A percentile compares a stretch with the other conserved stretches of the same genome.
These are phyloP conservation scores for Cucumis cinereus DNA, from an alignment of 306 rosid genomes.

Conservation along the genomic window DNA sequence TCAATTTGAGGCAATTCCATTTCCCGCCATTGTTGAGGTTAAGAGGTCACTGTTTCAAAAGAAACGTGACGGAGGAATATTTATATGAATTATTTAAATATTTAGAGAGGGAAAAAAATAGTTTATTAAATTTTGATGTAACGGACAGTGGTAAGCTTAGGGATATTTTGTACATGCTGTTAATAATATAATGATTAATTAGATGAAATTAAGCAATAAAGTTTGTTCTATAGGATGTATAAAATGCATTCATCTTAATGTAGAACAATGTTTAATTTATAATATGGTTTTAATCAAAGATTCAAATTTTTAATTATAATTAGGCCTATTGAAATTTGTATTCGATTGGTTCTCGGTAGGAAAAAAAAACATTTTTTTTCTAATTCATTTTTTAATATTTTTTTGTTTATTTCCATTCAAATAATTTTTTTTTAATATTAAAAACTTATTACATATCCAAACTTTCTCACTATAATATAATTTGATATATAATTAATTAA, in stretches of 20 bases:
- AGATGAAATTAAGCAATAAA: not conserved
- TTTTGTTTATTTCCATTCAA: no score
- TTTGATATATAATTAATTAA: no score
- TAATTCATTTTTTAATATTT: no score
- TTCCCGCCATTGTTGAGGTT: not conserved
- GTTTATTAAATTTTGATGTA: not conserved
- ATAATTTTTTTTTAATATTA: no score
- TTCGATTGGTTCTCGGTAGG: no score
- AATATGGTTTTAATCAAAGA: no score
- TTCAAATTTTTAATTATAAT: no score
- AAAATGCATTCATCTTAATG: not conserved
- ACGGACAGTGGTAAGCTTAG: not conserved
- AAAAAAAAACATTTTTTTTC: no score
- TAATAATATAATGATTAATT: not conserved
- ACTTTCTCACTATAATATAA: no score
- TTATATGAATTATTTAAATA: not conserved
- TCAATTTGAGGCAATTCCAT: conserved; percentile 31
- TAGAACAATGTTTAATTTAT: not conserved
- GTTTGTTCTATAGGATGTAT: not conserved
- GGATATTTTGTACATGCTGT: conserved; percentile 2
- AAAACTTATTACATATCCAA: no score
- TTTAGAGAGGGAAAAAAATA: not conserved
- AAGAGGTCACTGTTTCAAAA: not conserved
- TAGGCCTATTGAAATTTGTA: no score
- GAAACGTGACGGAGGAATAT: not conserved